phyloP scores from a whole-genome alignment of 495 filamentous ascomycete species.

The Mytilinidion resinicola region DNA sequence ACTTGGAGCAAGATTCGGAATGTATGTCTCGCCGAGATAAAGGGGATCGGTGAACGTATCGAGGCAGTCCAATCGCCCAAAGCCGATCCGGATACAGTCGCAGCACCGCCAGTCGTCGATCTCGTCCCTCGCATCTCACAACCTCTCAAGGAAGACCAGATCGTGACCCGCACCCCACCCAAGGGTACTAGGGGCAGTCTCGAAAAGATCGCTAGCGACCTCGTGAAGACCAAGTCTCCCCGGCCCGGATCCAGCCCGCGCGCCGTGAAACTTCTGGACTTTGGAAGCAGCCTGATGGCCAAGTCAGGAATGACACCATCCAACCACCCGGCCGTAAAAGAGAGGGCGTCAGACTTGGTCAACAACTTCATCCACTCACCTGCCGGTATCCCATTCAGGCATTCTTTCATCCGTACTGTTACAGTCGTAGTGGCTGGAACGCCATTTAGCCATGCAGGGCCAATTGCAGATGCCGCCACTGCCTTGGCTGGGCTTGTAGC shows the following conservation, averaged over 20 bases:
- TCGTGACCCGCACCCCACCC: constrained; percentile 48
- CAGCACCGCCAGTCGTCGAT: constrained; percentile 37
- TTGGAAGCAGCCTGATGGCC: constrained; percentile 21
- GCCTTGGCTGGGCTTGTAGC: constrained; percentile 62
- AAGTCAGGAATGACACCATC: too few species aligned
- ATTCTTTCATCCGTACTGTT: constrained; percentile 58
- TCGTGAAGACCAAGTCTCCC: constrained; percentile 43
- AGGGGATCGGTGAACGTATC: constrained; percentile 59
- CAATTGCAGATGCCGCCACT: constrained; percentile 64
- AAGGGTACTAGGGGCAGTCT: constrained; percentile 47
- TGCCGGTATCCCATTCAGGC: constrained; percentile 63
- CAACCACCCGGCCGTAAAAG: too few species aligned
- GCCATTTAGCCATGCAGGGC: constrained; percentile 57
- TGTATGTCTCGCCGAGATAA: constrained; percentile 60
- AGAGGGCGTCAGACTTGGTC: constrained; percentile 13
- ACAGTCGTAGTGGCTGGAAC: constrained; percentile 58
- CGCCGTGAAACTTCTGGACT: constrained; percentile 6
- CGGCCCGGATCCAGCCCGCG: constrained; percentile 17
- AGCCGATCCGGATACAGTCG: constrained; percentile 34
- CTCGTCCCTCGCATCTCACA: constrained; percentile 24
- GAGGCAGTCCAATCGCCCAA: constrained; percentile 40
- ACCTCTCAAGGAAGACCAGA: constrained; percentile 43
- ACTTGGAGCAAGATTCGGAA: constrained; percentile 74
- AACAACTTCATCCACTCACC: constrained; percentile 40
- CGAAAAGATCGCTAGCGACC: constrained; percentile 47